These are phyloP conservation scores for Trichoderma lentiforme DNA, from an alignment of 2,329 filamentous ascomycete species.

Conservation along the genomic window DNA sequence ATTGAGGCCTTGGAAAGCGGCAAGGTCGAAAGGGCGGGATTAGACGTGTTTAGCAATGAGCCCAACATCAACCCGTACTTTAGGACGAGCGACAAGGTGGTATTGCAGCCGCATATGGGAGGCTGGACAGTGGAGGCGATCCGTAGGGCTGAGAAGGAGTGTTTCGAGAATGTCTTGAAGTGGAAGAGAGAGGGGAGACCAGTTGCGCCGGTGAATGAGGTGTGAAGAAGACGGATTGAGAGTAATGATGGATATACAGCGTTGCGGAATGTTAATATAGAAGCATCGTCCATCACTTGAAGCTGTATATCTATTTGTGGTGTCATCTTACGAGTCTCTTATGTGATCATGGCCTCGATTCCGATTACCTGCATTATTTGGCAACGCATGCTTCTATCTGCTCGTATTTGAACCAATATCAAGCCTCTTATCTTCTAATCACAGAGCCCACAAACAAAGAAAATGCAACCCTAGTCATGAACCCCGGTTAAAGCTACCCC, in stretches of 20 bases:
- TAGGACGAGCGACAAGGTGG: conserved; percentile 37
- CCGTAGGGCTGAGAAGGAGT: conserved; percentile 41
- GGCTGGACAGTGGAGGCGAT: conserved; percentile 43
- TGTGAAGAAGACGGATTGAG: neutral
- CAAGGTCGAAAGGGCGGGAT: conserved; percentile 43
- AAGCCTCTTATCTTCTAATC: neutral
- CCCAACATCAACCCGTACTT: conserved; percentile 42
- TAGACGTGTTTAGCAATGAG: conserved; percentile 48
- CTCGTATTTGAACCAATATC: neutral
- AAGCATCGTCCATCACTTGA: neutral
- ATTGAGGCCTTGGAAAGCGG: conserved; percentile 45
- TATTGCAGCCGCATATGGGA: conserved; percentile 44
- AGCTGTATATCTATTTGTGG: neutral
- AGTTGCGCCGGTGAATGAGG: conserved; percentile 35
- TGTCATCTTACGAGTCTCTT: neutral
- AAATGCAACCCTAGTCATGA: neutral
- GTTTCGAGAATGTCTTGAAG: conserved; percentile 44
- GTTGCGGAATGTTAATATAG: neutral
- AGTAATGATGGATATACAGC: neutral
- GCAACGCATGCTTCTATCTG: neutral
- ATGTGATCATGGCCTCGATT: neutral
- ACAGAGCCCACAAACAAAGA: neutral
- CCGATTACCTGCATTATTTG: neutral
- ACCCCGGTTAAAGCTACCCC: neutral
- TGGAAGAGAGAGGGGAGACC: conserved; percentile 39